These are phyloP conservation scores for Trametes hirsuta DNA, from an alignment of 1,284 basidiomycete genomes.

Conservation along the genomic window DNA sequence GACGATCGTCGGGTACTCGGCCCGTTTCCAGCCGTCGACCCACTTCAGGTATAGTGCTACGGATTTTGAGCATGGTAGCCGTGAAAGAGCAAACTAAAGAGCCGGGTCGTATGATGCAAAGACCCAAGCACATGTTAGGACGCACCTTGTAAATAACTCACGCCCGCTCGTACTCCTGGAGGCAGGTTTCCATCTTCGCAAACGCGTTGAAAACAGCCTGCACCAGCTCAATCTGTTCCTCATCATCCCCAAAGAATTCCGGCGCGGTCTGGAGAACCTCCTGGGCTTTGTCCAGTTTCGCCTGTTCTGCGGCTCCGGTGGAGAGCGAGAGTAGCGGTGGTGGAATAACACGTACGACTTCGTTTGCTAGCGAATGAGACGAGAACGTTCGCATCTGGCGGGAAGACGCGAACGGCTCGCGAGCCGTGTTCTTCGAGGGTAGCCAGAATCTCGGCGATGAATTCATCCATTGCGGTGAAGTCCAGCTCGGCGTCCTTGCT, in stretches of 20 bases:
- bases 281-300: constrained; percentile 84
- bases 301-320: too few relatives aligned
- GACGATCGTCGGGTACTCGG: constrained; percentile 6
- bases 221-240: constrained; percentile 96
- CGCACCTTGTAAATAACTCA: constrained; percentile 93
- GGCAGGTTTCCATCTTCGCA: constrained; percentile 95
- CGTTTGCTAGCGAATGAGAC: too few relatives aligned
- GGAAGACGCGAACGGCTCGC: too few relatives aligned
- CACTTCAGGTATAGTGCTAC: background rate
- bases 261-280: constrained; percentile 97
- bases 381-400: too few relatives aligned
- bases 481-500: too few relatives aligned
- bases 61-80: constrained; percentile 85
- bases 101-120: background rate
- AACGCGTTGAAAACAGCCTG: constrained; percentile 96
- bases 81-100: constrained; percentile 85
- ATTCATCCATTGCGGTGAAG: too few relatives aligned
- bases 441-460: too few relatives aligned
- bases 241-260: constrained; percentile 97
- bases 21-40: too few relatives aligned
- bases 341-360: too few relatives aligned
- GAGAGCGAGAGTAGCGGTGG: too few relatives aligned
- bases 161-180: constrained; percentile 97
- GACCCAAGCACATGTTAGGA: constrained; percentile 4
- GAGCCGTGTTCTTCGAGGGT: too few relatives aligned